Percentiles rank a stretch among this genome's conserved stretches.
Conservation (phyloP, 2,329 filamentous ascomycete genomes). For the Akanthomyces muscarius region DNA sequence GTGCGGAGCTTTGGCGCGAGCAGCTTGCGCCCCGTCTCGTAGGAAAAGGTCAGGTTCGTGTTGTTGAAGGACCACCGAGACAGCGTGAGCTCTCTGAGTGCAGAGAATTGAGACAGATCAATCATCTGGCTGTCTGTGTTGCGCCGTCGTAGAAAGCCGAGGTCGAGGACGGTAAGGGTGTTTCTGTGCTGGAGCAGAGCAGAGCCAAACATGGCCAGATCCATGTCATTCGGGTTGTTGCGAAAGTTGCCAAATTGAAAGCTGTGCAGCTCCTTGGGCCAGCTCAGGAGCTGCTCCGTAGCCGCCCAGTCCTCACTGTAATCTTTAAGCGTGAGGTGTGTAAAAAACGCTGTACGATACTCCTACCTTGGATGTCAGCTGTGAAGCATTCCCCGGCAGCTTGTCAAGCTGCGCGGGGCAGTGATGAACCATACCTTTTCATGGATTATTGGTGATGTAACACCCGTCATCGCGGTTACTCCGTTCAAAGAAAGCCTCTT, state of each 20-base stretch:
- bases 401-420: not conserved
- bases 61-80: slow-evolving; percentile 1
- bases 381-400: not conserved
- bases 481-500: not conserved
- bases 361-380: not conserved
- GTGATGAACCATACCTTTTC: not conserved
- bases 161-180: not conserved
- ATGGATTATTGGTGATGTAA: not conserved
- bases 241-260: slow-evolving; percentile 9
- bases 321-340: slow-evolving; percentile 2
- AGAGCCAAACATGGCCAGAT: slow-evolving; percentile 1
- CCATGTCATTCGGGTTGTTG: slow-evolving; percentile 6
- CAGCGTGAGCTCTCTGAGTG: not conserved
- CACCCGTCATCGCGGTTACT: not conserved
- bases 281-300: not conserved
- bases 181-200: slow-evolving; percentile 4
- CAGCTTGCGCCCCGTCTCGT: not conserved
- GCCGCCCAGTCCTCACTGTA: slow-evolving; percentile 7
- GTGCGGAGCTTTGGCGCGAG: not conserved
- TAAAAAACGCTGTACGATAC: slow-evolving; percentile 1
- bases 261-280: slow-evolving; percentile 3
- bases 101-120: not conserved
- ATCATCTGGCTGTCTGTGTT: not conserved
- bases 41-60: not conserved
- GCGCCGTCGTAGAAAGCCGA: not conserved